Conservation (phyloP, 2,329 filamentous ascomycete genomes). For the Fonsecaea erecta region DNA sequence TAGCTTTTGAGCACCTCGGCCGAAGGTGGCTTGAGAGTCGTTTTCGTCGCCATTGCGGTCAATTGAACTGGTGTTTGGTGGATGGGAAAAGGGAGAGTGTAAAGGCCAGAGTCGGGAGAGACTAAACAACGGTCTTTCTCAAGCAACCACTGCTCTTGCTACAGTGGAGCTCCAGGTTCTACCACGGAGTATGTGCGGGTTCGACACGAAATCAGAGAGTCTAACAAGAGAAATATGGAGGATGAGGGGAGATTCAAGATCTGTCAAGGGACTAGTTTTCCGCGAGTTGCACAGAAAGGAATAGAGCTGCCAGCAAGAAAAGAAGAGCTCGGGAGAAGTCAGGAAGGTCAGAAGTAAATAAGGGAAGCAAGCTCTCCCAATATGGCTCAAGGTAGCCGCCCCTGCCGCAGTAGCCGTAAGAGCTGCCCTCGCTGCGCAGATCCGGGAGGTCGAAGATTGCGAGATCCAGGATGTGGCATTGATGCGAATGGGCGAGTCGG, state of each 20-base stretch:
- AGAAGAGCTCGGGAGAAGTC: neutral
- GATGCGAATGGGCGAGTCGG: neutral
- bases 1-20: constrained; percentile 28
- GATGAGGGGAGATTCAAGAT: neutral
- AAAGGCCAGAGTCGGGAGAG: neutral
- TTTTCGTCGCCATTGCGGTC: constrained; percentile 12
- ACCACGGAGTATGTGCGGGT: neutral
- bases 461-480: constrained; percentile 6
- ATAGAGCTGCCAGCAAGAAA: neutral
- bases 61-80: neutral
- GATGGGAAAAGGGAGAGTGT: too few species aligned
- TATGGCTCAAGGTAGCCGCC: constrained; percentile 23
- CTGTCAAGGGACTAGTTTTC: neutral
- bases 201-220: neutral
- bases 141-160: neutral
- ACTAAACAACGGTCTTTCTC: neutral
- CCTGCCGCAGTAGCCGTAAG: constrained; percentile 21
- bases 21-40: constrained; percentile 31
- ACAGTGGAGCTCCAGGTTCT: neutral
- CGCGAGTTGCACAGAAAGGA: neutral
- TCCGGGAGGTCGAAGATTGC: constrained; percentile 4
- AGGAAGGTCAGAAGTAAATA: constrained; percentile 14
- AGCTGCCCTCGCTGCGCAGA: constrained; percentile 4
- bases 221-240: neutral
- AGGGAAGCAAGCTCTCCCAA: constrained; percentile 7